A percentile compares a stretch with the other conserved stretches of the same genome.
Conservation (phyloP, 257 asterid species). For the Ajuga chamaepitys region DNA sequence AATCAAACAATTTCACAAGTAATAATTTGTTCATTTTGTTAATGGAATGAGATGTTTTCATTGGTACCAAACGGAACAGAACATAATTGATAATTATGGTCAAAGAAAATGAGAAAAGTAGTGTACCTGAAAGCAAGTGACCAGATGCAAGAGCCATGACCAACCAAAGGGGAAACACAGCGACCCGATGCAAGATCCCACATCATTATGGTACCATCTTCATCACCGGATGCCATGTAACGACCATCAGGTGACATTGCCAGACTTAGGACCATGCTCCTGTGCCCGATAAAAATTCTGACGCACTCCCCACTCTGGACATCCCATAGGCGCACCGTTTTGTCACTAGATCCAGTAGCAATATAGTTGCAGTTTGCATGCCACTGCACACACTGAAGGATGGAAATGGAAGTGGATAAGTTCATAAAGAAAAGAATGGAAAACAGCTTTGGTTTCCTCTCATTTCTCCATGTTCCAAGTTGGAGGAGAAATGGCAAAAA, state of each 20-base stretch:
- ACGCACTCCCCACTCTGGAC: slow-evolving; percentile 96
- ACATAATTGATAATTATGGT: no score
- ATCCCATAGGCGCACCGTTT: slow-evolving; percentile 97
- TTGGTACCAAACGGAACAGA: no score
- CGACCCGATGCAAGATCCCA: slow-evolving; percentile 99
- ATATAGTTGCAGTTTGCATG: slow-evolving; percentile 92
- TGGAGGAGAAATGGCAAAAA: not conserved
- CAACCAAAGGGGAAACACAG: slow-evolving; percentile 81
- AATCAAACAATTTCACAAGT: no score
- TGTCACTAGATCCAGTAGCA: slow-evolving; percentile 98
- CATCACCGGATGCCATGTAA: slow-evolving; percentile 98
- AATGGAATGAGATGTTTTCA: no score
- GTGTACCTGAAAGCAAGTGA: slow-evolving; percentile 82
- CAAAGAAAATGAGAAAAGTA: not conserved
- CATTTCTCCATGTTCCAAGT: not conserved
- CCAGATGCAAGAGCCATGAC: slow-evolving; percentile 96
- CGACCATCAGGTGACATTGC: slow-evolving; percentile 99
- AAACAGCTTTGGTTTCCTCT: not conserved
- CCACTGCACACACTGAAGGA: slow-evolving; percentile 84
- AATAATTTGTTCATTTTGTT: no score
- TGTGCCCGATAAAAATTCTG: slow-evolving; percentile 87
- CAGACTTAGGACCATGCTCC: slow-evolving; percentile 80
- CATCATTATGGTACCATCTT: slow-evolving; percentile 96
- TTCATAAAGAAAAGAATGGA: not conserved
- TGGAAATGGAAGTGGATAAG: not conserved